Evolutionary conservation across 139 green algal species (phyloP), one percentile per base, ranked within the genome.

Genomic region (Chlorella sorokiniana): DNA sequence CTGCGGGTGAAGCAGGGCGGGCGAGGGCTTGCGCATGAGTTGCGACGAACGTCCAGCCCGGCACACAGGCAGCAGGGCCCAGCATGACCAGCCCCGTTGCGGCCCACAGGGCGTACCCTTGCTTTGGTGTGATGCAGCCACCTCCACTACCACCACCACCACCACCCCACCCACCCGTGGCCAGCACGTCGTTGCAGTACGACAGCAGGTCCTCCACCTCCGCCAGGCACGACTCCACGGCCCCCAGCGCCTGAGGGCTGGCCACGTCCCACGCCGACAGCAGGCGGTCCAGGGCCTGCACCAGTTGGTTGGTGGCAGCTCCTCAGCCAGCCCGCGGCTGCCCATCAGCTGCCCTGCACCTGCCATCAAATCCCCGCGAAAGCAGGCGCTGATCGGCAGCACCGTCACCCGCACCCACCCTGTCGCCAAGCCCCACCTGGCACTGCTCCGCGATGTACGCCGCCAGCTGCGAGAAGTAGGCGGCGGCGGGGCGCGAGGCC

Each of bases 161-260:
- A 65, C 48, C 48, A 11, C 16, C 48, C 48, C 48, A 1, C 84
- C 37, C 44, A 94, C 93, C 93, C 81, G 91, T 89, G 67, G 65
- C 69, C 20, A 98, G 89, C 38, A 99, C 90, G 86, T 99, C 96
- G 65, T 94, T 96, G 85, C 89, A 93, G 88, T 98, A 99, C 27
- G 92, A 95, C 14, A 99, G 74, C 69, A 98, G 84, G 83, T 99
- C 96, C 82, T 97, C 95, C 20, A 98, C 87, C 85, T 98, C 96
- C 1, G 93, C 93, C 41, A 99, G 86, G 45, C 90, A 86, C 0
- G 87, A 92, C 76, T 98, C 95, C 27, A 98, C 79, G 6, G 80
- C 63, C 3, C 84, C 86, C 69, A 91, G 79, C 41, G 83, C 82
- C 37, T 80, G 75, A 0, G 78, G 63, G 31, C 70, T 82, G 61